Evolutionary conservation across 1,284 basidiomycete species (phyloP).

Genomic region (Microbotryum lychnidis-dioicae): DNA sequence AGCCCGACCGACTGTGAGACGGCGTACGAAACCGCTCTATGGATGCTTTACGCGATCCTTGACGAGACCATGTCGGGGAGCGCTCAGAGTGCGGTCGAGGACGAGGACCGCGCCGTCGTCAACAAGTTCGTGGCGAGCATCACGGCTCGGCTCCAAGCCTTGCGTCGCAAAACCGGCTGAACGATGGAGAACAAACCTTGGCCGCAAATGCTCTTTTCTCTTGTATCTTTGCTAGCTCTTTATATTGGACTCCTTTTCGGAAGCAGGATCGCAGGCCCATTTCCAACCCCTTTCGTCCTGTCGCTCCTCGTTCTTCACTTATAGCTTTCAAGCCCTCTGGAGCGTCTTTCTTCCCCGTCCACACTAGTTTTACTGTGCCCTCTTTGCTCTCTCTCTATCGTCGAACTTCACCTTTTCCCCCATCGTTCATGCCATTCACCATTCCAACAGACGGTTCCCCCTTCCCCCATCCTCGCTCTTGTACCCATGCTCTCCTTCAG

Average conservation of each 20-base stretch:
- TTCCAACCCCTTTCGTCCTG: not conserved
- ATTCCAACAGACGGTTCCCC: no score
- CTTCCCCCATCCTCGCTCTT: no score
- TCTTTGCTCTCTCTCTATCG: not conserved
- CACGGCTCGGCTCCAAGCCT: slow-evolving; percentile 18
- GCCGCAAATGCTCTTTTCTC: not conserved
- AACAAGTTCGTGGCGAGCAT: slow-evolving; percentile 49
- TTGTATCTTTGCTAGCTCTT: not conserved
- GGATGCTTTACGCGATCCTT: slow-evolving; percentile 82
- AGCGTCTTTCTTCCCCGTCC: not conserved
- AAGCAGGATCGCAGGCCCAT: not conserved
- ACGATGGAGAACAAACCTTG: not conserved
- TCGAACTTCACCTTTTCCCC: not conserved
- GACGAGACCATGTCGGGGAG: slow-evolving; percentile 80
- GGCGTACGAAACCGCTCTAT: slow-evolving; percentile 87
- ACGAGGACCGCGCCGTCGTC: slow-evolving; percentile 72
- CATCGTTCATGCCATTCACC: no score
- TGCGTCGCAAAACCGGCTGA: slow-evolving; percentile 22
- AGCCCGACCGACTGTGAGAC: slow-evolving; percentile 70
- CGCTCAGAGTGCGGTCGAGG: slow-evolving; percentile 68
- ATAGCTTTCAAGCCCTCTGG: not conserved
- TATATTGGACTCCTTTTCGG: not conserved
- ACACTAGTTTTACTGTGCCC: not conserved
- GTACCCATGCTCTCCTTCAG: no score
- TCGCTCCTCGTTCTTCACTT: not conserved